Percentiles rank a stretch among this genome's conserved stretches.
Evolutionary conservation across 257 asterid species (phyloP).

Genomic region (Capsicum chinense): DNA sequence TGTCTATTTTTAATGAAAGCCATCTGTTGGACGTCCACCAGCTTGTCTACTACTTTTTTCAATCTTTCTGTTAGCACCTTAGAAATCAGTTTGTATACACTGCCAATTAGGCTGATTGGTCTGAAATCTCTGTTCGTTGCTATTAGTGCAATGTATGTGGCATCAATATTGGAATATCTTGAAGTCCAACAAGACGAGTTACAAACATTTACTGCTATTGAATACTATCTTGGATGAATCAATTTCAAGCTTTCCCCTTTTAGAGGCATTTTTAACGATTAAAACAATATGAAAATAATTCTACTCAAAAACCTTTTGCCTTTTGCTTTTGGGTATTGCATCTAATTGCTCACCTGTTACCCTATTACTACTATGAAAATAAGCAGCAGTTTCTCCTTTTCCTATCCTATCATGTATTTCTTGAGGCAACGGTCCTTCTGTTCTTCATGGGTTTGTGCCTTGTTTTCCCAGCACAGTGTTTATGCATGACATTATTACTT

Average conservation of each 20-base stretch:
- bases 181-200: background rate
- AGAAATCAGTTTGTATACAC: too few relatives aligned
- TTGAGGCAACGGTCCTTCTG: background rate
- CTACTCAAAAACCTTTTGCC: background rate
- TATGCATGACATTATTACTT: background rate
- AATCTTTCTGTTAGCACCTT: too few relatives aligned
- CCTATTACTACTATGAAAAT: background rate
- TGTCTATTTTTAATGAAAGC: too few relatives aligned
- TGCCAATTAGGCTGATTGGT: too few relatives aligned
- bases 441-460: background rate
- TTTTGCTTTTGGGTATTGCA: background rate
- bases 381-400: background rate
- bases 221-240: background rate
- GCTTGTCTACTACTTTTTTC: too few relatives aligned
- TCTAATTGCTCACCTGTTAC: background rate
- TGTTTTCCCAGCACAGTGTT: background rate
- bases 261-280: background rate
- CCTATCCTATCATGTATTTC: background rate
- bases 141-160: too few relatives aligned
- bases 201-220: background rate
- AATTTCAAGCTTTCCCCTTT: background rate
- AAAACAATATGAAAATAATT: conserved; percentile 9
- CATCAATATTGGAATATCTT: background rate
- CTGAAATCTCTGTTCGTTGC: too few relatives aligned
- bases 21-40: too few relatives aligned